A percentile compares a stretch with the other conserved stretches of the same genome.
Evolutionary conservation across 2,329 filamentous ascomycete species (phyloP).

Genomic region (Cercospora sp.): DNA sequence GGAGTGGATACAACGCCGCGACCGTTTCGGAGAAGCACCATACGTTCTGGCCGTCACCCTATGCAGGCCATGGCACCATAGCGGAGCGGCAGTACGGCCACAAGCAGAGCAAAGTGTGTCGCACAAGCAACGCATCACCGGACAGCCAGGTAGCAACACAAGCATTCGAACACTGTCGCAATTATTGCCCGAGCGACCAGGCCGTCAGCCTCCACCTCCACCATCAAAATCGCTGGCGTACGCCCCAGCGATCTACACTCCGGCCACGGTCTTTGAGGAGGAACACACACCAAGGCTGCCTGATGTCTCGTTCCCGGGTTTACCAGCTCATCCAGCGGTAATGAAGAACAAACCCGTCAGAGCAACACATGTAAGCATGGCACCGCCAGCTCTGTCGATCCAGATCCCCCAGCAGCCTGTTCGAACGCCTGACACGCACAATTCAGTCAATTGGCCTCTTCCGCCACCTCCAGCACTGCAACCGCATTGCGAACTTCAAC

Average conservation of each 20-base stretch:
- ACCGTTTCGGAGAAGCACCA: constrained; percentile 22
- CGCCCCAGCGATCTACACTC: constrained; percentile 27
- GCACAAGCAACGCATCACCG: constrained; percentile 19
- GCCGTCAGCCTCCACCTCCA: constrained; percentile 20
- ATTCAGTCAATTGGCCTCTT: constrained; percentile 11
- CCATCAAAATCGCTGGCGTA: constrained; percentile 22
- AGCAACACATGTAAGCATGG: background rate
- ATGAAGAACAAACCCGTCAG: constrained; percentile 4
- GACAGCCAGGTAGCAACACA: constrained; percentile 29
- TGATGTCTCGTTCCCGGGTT: constrained; percentile 15
- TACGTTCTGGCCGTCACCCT: constrained; percentile 25
- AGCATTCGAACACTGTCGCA: constrained; percentile 35
- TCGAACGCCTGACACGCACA: background rate
- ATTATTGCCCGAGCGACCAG: constrained; percentile 38
- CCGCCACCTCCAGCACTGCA: constrained; percentile 18
- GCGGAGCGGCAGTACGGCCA: constrained; percentile 11
- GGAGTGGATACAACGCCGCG: background rate
- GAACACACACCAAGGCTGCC: constrained; percentile 29
- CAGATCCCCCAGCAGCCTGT: constrained; percentile 15
- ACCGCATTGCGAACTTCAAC: background rate
- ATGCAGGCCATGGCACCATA: background rate
- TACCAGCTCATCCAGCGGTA: constrained; percentile 24
- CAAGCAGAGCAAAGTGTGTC: background rate
- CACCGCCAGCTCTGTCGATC: constrained; percentile 18
- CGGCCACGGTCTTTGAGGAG: constrained; percentile 40